phyloP scores from a whole-genome alignment of 805 yeast species.

The Wickerhamiella kazuoi region DNA sequence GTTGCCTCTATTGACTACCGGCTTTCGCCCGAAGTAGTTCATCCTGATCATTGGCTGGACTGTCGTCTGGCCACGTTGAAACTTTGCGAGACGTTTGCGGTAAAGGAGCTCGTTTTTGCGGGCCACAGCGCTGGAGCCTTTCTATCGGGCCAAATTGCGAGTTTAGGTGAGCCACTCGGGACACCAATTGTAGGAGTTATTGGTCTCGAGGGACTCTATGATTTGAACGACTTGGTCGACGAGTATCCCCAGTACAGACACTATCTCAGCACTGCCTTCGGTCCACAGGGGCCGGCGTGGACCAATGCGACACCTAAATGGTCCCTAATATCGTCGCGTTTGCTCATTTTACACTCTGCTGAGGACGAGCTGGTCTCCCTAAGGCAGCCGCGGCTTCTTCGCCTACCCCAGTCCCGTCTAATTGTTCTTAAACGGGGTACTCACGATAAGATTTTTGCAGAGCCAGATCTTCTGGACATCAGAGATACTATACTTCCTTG shows the following conservation, averaged over 20 bases:
- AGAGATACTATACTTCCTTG: no score
- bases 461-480: conserved; percentile 1
- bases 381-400: conserved; percentile 26
- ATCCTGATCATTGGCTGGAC: conserved; percentile 47
- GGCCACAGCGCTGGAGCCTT: conserved; percentile 83
- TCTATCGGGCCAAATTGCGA: conserved; percentile 30
- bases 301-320: conserved; percentile 13
- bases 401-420: conserved; percentile 3
- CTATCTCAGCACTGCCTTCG: conserved; percentile 47
- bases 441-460: conserved; percentile 48
- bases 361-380: conserved; percentile 47
- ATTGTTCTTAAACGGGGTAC: conserved; percentile 18
- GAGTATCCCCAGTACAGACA: conserved; percentile 45
- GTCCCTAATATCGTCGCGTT: conserved; percentile 1
- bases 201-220: conserved; percentile 52
- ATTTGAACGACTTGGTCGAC: conserved; percentile 29
- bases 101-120: conserved; percentile 19
- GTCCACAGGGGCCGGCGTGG: conserved; percentile 17
- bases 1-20: conserved; percentile 42
- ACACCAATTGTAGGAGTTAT: no score
- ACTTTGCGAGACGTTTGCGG: not conserved
- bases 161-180: no score
- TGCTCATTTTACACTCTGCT: conserved; percentile 30
- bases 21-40: conserved; percentile 40
- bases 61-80: not conserved